A percentile compares a stretch with the other conserved stretches of the same genome.
These are phyloP conservation scores for Yarrowia hollandica DNA, from an alignment of 805 yeast species.

Conservation along the genomic window DNA sequence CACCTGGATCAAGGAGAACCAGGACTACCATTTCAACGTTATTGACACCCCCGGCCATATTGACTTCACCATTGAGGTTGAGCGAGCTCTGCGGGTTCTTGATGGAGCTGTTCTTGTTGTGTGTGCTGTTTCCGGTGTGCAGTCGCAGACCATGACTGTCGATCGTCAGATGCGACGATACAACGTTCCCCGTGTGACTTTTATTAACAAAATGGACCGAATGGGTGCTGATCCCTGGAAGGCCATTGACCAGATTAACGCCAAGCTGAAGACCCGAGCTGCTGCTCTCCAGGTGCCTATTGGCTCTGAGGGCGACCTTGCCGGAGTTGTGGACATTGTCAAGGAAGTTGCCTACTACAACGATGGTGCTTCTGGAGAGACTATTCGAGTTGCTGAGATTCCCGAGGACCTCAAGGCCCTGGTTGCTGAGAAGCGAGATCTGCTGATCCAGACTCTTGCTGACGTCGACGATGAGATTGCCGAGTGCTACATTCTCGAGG, in stretches of 20 bases:
- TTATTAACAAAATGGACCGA: slow-evolving; percentile 97
- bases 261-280: slow-evolving; percentile 86
- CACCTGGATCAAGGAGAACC: slow-evolving; percentile 66
- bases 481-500: slow-evolving; percentile 85
- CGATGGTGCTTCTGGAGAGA: slow-evolving; percentile 89
- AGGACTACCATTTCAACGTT: slow-evolving; percentile 81
- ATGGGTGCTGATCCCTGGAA: slow-evolving; percentile 98
- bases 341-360: slow-evolving; percentile 84
- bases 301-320: slow-evolving; percentile 81
- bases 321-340: slow-evolving; percentile 90
- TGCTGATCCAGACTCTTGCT: slow-evolving; percentile 89
- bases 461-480: slow-evolving; percentile 98
- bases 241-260: slow-evolving; percentile 87
- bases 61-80: slow-evolving; percentile 98
- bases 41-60: slow-evolving; percentile 99
- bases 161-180: slow-evolving; percentile 99
- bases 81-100: slow-evolving; percentile 94
- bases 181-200: slow-evolving; percentile 94
- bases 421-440: slow-evolving; percentile 85
- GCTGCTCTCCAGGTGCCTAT: slow-evolving; percentile 98
- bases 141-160: slow-evolving; percentile 97
- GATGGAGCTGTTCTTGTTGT: slow-evolving; percentile 99
- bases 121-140: slow-evolving; percentile 98
- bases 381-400: slow-evolving; percentile 58
- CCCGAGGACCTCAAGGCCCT: slow-evolving; percentile 79